phyloP scores from a whole-genome alignment of 1,284 basidiomycete species.

The Naganishia albida region DNA sequence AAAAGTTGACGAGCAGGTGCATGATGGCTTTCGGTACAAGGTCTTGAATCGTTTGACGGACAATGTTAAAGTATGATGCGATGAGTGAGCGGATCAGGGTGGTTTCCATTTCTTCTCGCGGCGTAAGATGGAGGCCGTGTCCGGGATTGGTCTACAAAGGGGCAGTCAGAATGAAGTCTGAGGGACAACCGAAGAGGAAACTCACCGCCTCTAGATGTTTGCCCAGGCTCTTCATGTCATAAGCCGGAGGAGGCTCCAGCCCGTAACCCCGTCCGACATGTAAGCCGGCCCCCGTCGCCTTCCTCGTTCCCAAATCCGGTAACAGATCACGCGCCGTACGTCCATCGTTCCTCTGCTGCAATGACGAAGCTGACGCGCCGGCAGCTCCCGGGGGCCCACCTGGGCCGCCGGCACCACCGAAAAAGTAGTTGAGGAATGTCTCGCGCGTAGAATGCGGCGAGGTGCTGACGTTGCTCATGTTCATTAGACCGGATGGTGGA shows the following conservation, averaged over 20 bases:
- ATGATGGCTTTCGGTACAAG: constrained; percentile 95
- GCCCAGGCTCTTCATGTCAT: constrained; percentile 97
- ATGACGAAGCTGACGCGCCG: constrained; percentile 20
- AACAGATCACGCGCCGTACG: constrained; percentile 43
- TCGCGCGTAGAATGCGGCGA: constrained; percentile 65
- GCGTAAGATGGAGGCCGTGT: constrained; percentile 60
- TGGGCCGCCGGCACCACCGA: constrained; percentile 71
- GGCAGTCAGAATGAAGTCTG: constrained; percentile 26
- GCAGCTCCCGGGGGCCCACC: constrained; percentile 34
- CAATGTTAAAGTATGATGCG: constrained; percentile 92
- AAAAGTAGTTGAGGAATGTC: constrained; percentile 93
- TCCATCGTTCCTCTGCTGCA: constrained; percentile 32
- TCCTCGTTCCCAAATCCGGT: constrained; percentile 49
- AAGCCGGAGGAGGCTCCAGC: constrained; percentile 71
- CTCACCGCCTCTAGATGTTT: constrained; percentile 91
- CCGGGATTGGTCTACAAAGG: constrained; percentile 51
- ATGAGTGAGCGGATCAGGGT: constrained; percentile 92
- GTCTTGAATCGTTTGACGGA: constrained; percentile 95
- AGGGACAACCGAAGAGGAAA: constrained; percentile 37
- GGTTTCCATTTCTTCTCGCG: constrained; percentile 94
- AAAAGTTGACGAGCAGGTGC: constrained; percentile 81
- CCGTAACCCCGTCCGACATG: constrained; percentile 64
- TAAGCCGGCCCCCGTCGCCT: constrained; percentile 41
- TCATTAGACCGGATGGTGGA: constrained; percentile 36
- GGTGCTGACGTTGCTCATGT: constrained; percentile 50